These are phyloP conservation scores for Pichia sp. DNA, from an alignment of 1,139 yeast species.

Conservation along the genomic window DNA sequence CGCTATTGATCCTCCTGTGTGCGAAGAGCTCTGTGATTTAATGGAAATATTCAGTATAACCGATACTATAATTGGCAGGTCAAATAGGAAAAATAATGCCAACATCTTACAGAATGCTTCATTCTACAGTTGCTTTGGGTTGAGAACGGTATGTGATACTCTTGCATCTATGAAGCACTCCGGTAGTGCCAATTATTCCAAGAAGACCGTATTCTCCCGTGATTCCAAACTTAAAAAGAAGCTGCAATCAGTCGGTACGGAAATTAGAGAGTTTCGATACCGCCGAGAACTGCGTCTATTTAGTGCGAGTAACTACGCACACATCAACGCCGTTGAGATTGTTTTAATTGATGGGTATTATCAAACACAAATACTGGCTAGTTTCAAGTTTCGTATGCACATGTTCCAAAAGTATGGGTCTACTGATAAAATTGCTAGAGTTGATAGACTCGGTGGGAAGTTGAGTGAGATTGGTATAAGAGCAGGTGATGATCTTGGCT, in stretches of 20 bases:
- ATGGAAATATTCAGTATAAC: slow-evolving; percentile 19
- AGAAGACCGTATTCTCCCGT: slow-evolving; percentile 22
- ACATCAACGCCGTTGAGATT: slow-evolving; percentile 12
- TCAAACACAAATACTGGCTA: slow-evolving; percentile 20
- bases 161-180: slow-evolving; percentile 4
- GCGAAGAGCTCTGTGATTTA: slow-evolving; percentile 12
- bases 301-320: no score
- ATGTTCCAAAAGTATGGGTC: slow-evolving; percentile 3
- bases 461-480: slow-evolving; percentile 15
- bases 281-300: not conserved
- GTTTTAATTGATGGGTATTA: slow-evolving; percentile 26
- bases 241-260: slow-evolving; percentile 8
- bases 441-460: slow-evolving; percentile 25
- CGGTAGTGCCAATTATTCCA: slow-evolving; percentile 1
- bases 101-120: slow-evolving; percentile 12
- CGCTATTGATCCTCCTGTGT: slow-evolving; percentile 22
- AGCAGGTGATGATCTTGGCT: slow-evolving; percentile 9
- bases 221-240: slow-evolving; percentile 21
- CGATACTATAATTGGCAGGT: slow-evolving; percentile 16
- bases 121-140: slow-evolving; percentile 19
- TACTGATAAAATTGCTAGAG: slow-evolving; percentile 1
- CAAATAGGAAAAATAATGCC: not conserved
- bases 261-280: slow-evolving; percentile 18
- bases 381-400: slow-evolving; percentile 15
- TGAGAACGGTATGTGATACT: slow-evolving; percentile 17